Evolutionary conservation across 176 grass and related monocot genomes (phyloP), one percentile per base, ranked within the genome.

Genomic region (Juncus effusus): DNA sequence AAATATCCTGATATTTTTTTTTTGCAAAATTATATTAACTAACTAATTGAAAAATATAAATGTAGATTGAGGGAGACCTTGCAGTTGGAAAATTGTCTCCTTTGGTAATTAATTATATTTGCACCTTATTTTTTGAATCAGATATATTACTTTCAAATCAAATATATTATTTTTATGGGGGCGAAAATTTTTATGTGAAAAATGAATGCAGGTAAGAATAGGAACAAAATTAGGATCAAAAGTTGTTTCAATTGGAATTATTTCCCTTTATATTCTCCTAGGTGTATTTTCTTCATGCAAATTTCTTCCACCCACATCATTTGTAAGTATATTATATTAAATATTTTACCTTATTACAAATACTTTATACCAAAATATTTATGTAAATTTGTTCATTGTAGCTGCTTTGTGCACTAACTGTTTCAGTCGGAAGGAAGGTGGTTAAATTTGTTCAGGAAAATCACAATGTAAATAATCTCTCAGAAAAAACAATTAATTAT

Each of bases 11-110:
- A 11, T 38, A 15, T 7, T 44, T 55, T 40, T 11, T 45, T 3
- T 76, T 73, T 12, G 53, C 52, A 65, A 59, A 53, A 35, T 54
- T 71, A 8, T 3, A 13, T 38, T 83, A 39, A 71, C 68, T 10
- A 69, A 41, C 40, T 67, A 13, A 76, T 15, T 16, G 10, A 40
- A 0, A 50, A 16, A 71, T 36, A 61, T 42, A 13, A 67, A 63
- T 12, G 4, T 78, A 96, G 92, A 91, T 91, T 51, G 87, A 91
- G 13, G 92, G 82, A 81, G 92, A 96, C 40, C 66, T 57, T 51
- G 79, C 84, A 38, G 92, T 88, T 59, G 87, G 85, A 61, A 96
- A 96, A 79, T 88, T 96, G 77, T 96, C 92, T 60, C 92, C 92
- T 8, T 65, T 96, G 84, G 91, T 96, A 96, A 39, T 19, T 56